These are phyloP conservation scores for Lentinula aciculospora DNA, from an alignment of 768 basidiomycete species.

Conservation along the genomic window DNA sequence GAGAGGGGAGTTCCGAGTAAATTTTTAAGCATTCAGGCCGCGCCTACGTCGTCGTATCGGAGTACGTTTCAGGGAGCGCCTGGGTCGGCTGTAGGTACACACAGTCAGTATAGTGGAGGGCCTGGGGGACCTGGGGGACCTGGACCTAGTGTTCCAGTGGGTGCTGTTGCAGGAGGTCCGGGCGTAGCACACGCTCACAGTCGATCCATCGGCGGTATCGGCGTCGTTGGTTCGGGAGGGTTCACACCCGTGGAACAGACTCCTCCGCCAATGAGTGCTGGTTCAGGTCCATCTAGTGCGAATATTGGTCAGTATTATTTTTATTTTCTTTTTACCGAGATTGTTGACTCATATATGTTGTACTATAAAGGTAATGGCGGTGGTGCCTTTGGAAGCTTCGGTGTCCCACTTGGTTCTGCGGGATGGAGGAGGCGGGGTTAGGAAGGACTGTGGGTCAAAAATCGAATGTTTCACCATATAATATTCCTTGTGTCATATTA, in stretches of 20 bases:
- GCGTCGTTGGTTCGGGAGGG: background rate
- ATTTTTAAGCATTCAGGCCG: constrained; percentile 73
- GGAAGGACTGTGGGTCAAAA: background rate
- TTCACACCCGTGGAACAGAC: constrained; percentile 14
- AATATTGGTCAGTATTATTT: background rate
- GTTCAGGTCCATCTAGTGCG: constrained; percentile 8
- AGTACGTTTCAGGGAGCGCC: constrained; percentile 47
- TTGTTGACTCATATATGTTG: background rate
- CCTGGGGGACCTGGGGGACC: constrained; percentile 13
- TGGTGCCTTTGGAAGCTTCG: constrained; percentile 44
- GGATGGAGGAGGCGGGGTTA: constrained; percentile 13
- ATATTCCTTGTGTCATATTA: no score
- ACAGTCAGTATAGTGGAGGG: constrained; percentile 12
- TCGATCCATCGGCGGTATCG: background rate
- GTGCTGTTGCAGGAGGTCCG: constrained; percentile 18
- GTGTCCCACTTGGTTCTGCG: constrained; percentile 31
- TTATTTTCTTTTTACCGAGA: background rate
- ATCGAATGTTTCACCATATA: no score
- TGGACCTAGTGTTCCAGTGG: background rate
- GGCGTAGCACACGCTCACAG: constrained; percentile 27
- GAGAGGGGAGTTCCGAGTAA: constrained; percentile 68
- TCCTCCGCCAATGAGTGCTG: constrained; percentile 12
- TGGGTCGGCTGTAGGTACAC: constrained; percentile 18
- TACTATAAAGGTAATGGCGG: constrained; percentile 20
- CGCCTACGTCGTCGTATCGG: constrained; percentile 63